Evolutionary conservation across 805 yeast genomes (phyloP), one percentile per base, ranked within the genome.

Genomic region (Lachancea nothofagi): DNA sequence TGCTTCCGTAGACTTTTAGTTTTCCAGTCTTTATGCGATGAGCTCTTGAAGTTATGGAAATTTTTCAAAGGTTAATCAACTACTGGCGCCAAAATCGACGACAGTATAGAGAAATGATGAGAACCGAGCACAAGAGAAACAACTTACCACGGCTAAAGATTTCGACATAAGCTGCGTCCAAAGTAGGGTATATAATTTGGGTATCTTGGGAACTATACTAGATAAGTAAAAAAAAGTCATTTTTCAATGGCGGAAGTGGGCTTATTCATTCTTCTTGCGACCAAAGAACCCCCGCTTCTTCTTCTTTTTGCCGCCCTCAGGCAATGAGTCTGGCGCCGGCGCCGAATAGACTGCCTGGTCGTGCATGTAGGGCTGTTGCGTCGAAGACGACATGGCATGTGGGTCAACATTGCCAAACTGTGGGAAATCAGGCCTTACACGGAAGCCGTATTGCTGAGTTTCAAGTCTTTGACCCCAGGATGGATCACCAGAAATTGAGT

Each of bases 231-330:
- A 15, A 9, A 29, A 29, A 18, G 33, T 13, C 12, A 17, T n/a
- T n/a, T n/a, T n/a, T n/a, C n/a, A n/a, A n/a, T n/a, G 12, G 7
- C 17, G 12, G 15, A 12, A 19, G 18, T 5, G 18, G 12, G 18
- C 12, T 17, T 33, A 23, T 17, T 26, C 23, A 8, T 68, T 64
- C 67, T 77, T 77, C 72, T 77, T 78, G 55, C 81, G 74, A 38
- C 95, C 87, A 57, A 90, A 88, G 34, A 86, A 63, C 4, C 93
- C 87, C 51, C 76, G 74, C 75, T 83, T 85, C 75, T 82, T 79
- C 75, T 83, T 82, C 67, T 75, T 72, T 55, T 68, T 66, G 23
- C 55, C 61, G 12, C 42, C 51, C 14, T 43, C 53, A 19, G 44
- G 44, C 48, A 45, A 46, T 9, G 27, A 13, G 20, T 19, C 20